A percentile compares a stretch with the other conserved stretches of the same genome.
Conservation (phyloP, 148 eudicot species). For the Vaccinium vitisidaea region DNA sequence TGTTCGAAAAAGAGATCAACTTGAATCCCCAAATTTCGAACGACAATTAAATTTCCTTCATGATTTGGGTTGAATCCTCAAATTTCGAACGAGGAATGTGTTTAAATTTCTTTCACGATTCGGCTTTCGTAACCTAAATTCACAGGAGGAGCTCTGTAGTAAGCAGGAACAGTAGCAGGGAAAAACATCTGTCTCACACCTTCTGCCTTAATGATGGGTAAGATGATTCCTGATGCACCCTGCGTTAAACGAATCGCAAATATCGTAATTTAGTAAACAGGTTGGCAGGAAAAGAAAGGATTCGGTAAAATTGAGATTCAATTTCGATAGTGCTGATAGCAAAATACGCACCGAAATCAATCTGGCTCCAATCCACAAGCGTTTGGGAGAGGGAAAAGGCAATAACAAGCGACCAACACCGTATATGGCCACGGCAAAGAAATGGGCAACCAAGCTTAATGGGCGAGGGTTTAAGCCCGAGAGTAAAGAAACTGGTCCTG, state of each 20-base stretch:
- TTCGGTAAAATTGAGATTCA: neutral
- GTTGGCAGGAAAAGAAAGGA: neutral
- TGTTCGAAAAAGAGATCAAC: neutral
- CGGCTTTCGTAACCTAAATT: constrained; percentile 11
- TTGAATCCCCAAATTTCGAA: neutral
- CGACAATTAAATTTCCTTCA: neutral
- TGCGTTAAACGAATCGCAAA: constrained; percentile 12
- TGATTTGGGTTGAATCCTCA: neutral
- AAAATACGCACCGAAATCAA: constrained; percentile 57
- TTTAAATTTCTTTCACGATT: neutral
- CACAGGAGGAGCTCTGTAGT: constrained; percentile 75
- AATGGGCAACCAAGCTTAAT: constrained; percentile 73
- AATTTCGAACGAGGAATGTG: neutral
- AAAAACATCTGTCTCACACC: constrained; percentile 94
- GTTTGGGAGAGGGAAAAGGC: constrained; percentile 81
- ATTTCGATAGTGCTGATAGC: neutral
- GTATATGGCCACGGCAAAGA: constrained; percentile 84
- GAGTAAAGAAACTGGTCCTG: constrained; percentile 71
- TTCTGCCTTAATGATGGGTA: constrained; percentile 90
- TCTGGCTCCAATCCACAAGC: constrained; percentile 80
- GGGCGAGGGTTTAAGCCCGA: constrained; percentile 90
- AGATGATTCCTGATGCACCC: constrained; percentile 90
- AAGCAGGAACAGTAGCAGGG: constrained; percentile 87
- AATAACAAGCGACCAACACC: constrained; percentile 81
- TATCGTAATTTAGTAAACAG: neutral